phyloP scores from a whole-genome alignment of 345 rosid genomes.

The Salix udensis region DNA sequence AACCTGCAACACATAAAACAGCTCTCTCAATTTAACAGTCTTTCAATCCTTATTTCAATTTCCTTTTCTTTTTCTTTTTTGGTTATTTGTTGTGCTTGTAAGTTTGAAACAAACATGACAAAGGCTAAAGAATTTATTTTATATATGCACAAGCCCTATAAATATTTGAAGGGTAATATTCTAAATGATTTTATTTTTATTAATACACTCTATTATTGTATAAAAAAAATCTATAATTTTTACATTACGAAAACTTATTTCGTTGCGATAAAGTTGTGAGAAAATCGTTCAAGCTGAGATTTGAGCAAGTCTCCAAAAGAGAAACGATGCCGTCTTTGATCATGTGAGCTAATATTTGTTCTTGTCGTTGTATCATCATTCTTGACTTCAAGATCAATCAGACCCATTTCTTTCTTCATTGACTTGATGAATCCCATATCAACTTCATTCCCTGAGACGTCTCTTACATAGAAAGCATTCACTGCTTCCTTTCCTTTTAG shows the following conservation, averaged over 20 bases:
- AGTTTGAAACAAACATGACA: no score
- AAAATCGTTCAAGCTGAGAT: constrained; percentile 46
- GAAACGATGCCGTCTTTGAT: constrained; percentile 15
- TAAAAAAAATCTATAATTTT: not conserved
- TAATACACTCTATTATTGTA: no score
- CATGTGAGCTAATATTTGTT: constrained; percentile 4
- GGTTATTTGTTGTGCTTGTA: no score
- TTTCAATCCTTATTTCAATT: no score
- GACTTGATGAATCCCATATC: constrained; percentile 61
- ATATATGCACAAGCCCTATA: not conserved
- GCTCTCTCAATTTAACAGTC: no score
- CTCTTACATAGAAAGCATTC: constrained; percentile 55
- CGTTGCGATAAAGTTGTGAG: constrained; percentile 40
- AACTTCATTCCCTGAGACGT: constrained; percentile 47
- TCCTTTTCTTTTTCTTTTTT: no score
- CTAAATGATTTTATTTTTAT: no score
- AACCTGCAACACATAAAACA: no score
- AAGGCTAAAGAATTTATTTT: not conserved
- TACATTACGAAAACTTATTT: constrained; percentile 18
- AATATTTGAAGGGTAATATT: no score
- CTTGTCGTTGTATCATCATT: constrained; percentile 16
- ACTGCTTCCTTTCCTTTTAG: constrained; percentile 52
- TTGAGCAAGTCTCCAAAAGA: constrained; percentile 48
- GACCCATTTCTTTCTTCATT: constrained; percentile 61
- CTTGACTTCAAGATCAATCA: constrained; percentile 44